Percentiles rank a stretch among this genome's conserved stretches.
Conservation (phyloP, 2,329 filamentous ascomycete genomes). For the Nemania serpens region DNA sequence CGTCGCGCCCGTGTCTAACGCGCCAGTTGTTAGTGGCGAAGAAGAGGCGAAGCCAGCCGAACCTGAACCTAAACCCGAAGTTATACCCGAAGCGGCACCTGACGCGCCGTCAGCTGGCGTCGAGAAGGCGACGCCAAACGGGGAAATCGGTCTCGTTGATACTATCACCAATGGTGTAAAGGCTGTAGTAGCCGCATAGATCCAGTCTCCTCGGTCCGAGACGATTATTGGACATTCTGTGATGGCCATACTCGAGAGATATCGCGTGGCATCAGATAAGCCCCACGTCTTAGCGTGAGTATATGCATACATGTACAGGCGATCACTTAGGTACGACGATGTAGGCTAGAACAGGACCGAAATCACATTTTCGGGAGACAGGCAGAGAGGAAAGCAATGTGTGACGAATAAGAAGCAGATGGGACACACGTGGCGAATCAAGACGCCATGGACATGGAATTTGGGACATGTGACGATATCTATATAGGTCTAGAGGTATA, state of each 20-base stretch:
- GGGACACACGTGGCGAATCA: neutral
- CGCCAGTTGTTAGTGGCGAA: slow-evolving; percentile 20
- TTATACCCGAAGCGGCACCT: too few relatives aligned
- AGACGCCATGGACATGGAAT: neutral
- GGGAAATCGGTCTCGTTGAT: slow-evolving; percentile 17
- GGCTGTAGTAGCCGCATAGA: slow-evolving; percentile 24
- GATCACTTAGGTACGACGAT: too few relatives aligned
- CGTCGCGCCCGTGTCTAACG: slow-evolving; percentile 37
- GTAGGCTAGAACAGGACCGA: neutral
- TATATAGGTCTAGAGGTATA: neutral
- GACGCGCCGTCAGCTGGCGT: slow-evolving; percentile 24
- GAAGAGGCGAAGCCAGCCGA: slow-evolving; percentile 18
- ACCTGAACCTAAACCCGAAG: slow-evolving; percentile 9
- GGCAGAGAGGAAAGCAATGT: neutral
- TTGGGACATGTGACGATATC: neutral
- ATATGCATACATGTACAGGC: too few relatives aligned
- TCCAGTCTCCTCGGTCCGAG: neutral
- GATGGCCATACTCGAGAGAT: neutral
- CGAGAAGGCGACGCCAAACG: slow-evolving; percentile 18
- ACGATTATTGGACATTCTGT: neutral
- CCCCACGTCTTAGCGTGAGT: too few relatives aligned
- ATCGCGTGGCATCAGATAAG: neutral
- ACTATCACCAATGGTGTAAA: slow-evolving; percentile 34
- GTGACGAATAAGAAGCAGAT: neutral
- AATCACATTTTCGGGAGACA: neutral